phyloP scores from a whole-genome alignment of 2,329 filamentous ascomycete genomes.

The Emericellopsis atlantica region DNA sequence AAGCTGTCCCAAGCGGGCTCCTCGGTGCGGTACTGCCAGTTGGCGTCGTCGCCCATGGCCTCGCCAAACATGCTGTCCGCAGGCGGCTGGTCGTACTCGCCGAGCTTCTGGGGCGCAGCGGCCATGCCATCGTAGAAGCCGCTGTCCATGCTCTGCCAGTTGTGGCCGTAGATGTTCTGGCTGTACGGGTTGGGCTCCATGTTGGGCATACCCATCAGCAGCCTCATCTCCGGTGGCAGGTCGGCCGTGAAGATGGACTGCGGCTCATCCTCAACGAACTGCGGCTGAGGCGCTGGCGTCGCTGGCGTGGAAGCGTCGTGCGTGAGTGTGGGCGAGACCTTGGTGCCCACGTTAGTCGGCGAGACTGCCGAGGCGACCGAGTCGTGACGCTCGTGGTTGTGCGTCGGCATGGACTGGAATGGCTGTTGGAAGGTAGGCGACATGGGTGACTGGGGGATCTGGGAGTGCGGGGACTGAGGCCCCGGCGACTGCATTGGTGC shows the following conservation, averaged over 20 bases:
- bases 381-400: slow-evolving; percentile 1
- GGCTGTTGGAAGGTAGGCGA: slow-evolving; percentile 7
- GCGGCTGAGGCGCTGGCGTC: neutral
- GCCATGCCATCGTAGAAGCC: neutral
- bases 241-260: slow-evolving; percentile 27
- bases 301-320: slow-evolving; percentile 10
- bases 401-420: slow-evolving; percentile 7
- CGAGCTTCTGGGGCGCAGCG: neutral
- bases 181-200: slow-evolving; percentile 7
- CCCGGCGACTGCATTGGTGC: neutral
- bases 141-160: slow-evolving; percentile 2
- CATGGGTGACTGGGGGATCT: slow-evolving; percentile 6
- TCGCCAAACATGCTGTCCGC: neutral
- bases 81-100: neutral
- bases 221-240: slow-evolving; percentile 26
- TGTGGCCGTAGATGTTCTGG: slow-evolving; percentile 6
- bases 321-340: slow-evolving; percentile 14
- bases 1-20: slow-evolving; percentile 14
- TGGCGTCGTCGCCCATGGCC: neutral
- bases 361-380: slow-evolving; percentile 9
- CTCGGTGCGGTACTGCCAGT: slow-evolving; percentile 3
- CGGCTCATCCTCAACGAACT: neutral
- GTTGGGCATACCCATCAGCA: slow-evolving; percentile 20
- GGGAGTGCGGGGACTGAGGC: neutral
- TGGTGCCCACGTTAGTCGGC: neutral